These are phyloP conservation scores for Yamadazyma kitorensis DNA, from an alignment of 805 yeast species.

Conservation along the genomic window DNA sequence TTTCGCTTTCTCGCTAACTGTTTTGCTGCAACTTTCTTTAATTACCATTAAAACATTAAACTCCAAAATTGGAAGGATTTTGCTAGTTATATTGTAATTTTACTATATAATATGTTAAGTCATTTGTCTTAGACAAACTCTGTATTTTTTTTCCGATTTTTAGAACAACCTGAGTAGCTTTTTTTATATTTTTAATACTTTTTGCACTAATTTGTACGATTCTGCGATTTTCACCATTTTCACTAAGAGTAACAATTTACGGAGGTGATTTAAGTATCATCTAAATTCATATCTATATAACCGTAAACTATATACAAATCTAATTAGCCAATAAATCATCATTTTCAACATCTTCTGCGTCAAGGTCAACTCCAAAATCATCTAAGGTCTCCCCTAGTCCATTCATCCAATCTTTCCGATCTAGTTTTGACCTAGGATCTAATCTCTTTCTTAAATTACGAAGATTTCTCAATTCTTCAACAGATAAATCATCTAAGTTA, in stretches of 20 bases:
- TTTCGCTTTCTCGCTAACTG: not conserved
- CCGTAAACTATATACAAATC: not conserved
- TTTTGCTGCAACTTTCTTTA: not conserved
- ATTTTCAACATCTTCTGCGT: constrained; percentile 45
- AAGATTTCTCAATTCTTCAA: constrained; percentile 14
- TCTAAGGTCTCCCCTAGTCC: constrained; percentile 78
- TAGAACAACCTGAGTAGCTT: no score
- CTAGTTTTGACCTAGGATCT: constrained; percentile 36
- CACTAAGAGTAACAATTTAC: not conserved
- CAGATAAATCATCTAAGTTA: constrained; percentile 14
- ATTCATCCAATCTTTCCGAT: constrained; percentile 62
- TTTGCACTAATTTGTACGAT: not conserved
- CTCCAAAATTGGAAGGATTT: no score
- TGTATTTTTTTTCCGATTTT: not conserved
- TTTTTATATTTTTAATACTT: no score
- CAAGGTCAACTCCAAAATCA: constrained; percentile 86
- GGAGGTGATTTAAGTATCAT: not conserved
- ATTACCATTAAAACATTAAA: not conserved
- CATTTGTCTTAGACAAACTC: no score
- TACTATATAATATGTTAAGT: no score
- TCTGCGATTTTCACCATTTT: not conserved
- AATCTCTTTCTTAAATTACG: constrained; percentile 27
- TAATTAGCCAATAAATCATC: constrained; percentile 4
- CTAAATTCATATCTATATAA: not conserved
- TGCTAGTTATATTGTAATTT: no score